These are phyloP conservation scores for Henningerozyma blattae DNA, from an alignment of 805 yeast species.

Conservation along the genomic window DNA sequence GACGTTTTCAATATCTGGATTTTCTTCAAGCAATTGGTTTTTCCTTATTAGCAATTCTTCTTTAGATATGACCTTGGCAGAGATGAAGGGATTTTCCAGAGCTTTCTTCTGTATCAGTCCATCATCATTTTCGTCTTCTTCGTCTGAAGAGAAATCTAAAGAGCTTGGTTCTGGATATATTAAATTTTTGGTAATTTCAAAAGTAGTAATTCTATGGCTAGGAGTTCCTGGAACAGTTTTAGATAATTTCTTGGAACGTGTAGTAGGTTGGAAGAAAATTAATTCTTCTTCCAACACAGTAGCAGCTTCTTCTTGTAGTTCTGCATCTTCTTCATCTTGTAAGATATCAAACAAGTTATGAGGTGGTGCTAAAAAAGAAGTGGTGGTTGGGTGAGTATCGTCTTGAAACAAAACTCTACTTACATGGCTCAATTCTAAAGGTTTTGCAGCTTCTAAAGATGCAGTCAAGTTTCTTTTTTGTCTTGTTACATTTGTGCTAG, in stretches of 20 bases:
- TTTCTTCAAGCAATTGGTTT: constrained; percentile 6
- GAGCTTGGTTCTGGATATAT: constrained; percentile 9
- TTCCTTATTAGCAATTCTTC: constrained; percentile 8
- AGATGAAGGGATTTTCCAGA: constrained; percentile 10
- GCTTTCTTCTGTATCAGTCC: constrained; percentile 1
- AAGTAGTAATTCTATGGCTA: constrained; percentile 23
- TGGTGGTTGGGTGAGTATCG: not conserved
- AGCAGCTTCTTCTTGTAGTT: no score
- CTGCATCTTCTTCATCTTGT: not conserved
- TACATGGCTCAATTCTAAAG: not conserved
- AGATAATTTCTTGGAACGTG: not conserved
- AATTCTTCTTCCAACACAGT: not conserved
- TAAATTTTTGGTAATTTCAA: constrained; percentile 21
- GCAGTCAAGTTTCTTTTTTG: not conserved
- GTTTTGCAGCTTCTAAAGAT: no score
- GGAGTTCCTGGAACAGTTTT: constrained; percentile 25
- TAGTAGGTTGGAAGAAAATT: not conserved
- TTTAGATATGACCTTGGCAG: constrained; percentile 3
- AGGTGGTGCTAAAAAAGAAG: not conserved
- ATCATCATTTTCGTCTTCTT: constrained; percentile 1
- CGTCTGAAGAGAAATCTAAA: not conserved
- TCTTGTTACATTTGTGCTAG: not conserved
- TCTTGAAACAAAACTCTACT: not conserved
- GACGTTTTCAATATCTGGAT: constrained; percentile 13
- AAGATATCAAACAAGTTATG: not conserved